Percentiles rank a stretch among this genome's conserved stretches.
Conservation (phyloP, 176 grass and related monocot species). For the Luzula sylvatica region DNA sequence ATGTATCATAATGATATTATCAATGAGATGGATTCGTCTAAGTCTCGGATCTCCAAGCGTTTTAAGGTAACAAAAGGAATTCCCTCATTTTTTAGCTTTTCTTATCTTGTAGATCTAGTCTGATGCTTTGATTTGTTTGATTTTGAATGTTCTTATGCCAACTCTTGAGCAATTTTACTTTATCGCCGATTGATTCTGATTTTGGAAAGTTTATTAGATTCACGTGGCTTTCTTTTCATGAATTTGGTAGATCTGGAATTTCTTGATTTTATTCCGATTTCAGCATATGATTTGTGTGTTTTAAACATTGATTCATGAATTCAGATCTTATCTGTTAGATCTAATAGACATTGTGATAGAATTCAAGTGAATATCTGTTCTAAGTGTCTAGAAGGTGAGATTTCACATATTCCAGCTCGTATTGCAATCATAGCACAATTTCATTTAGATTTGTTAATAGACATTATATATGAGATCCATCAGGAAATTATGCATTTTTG, state of each 20-base stretch:
- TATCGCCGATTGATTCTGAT: background rate
- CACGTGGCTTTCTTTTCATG: too few relatives aligned
- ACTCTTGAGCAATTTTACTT: background rate
- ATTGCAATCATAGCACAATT: background rate
- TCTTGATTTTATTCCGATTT: too few relatives aligned
- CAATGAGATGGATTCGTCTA: conserved; percentile 26
- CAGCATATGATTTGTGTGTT: too few relatives aligned
- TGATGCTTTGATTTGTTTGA: background rate
- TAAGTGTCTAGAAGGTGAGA: background rate
- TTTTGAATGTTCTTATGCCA: background rate
- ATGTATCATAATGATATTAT: conserved; percentile 20
- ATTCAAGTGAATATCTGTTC: background rate
- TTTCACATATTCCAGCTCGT: too few relatives aligned
- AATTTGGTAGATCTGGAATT: too few relatives aligned
- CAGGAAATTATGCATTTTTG: background rate
- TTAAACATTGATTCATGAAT: background rate
- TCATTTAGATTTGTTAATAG: background rate
- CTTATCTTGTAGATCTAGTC: background rate
- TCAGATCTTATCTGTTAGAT: background rate
- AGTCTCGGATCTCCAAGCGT: conserved; percentile 33
- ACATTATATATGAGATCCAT: background rate
- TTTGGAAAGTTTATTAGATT: background rate
- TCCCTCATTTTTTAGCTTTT: background rate
- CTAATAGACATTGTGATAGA: background rate
- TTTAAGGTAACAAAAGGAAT: conserved; percentile 17